Percentiles rank a stretch among this genome's conserved stretches.
These are phyloP conservation scores for Collariella sp. DNA, from an alignment of 495 filamentous ascomycete genomes.

Conservation along the genomic window DNA sequence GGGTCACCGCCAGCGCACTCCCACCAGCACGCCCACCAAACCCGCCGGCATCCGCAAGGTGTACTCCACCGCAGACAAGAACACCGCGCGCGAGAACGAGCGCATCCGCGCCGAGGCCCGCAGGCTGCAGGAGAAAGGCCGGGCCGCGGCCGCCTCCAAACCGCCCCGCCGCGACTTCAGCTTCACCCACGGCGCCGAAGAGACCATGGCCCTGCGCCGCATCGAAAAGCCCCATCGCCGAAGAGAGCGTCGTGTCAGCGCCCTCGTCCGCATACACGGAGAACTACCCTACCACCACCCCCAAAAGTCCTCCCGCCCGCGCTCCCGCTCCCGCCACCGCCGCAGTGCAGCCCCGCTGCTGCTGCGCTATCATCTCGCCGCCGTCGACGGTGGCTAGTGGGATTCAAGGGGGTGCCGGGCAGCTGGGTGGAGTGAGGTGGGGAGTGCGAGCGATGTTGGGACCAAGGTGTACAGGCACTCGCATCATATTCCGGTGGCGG, in stretches of 20 bases:
- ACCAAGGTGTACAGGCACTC: slow-evolving; percentile 76
- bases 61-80: slow-evolving; percentile 44
- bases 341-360: no score
- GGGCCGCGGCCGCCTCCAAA: slow-evolving; percentile 19
- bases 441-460: slow-evolving; percentile 49
- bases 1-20: slow-evolving; percentile 40
- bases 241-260: slow-evolving; percentile 8
- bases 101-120: slow-evolving; percentile 42
- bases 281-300: neutral
- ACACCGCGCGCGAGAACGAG: slow-evolving; percentile 34
- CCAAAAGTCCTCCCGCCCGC: neutral
- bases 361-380: no score
- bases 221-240: slow-evolving; percentile 23
- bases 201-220: slow-evolving; percentile 25
- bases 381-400: neutral
- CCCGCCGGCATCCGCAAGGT: slow-evolving; percentile 46
- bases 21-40: slow-evolving; percentile 44
- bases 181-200: slow-evolving; percentile 38
- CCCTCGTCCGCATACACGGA: neutral
- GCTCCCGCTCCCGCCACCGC: slow-evolving; percentile 9
- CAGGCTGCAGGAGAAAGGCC: slow-evolving; percentile 34
- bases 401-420: slow-evolving; percentile 31
- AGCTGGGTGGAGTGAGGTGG: slow-evolving; percentile 51
- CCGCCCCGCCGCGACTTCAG: slow-evolving; percentile 38
- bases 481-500: slow-evolving; percentile 55